Percentiles rank a stretch among this genome's conserved stretches.
Conservation (phyloP, 768 basidiomycete species). For the Trametes cingulata region DNA sequence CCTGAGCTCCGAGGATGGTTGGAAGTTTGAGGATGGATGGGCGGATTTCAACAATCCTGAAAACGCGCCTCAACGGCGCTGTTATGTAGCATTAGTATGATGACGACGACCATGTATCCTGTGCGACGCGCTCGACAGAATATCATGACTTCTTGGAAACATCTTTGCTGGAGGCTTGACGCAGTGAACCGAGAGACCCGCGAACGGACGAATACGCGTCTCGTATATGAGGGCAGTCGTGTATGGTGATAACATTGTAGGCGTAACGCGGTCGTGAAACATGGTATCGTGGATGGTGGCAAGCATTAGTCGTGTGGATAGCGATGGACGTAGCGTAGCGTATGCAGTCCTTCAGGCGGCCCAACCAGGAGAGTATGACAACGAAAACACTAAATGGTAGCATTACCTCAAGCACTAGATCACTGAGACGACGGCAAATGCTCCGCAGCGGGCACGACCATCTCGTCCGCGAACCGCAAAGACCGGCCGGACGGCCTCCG, state of each 20-base stretch:
- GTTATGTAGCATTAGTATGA: slow-evolving; percentile 7
- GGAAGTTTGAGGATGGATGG: slow-evolving; percentile 14
- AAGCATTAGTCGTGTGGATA: too few species aligned
- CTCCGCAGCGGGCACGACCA: slow-evolving; percentile 31
- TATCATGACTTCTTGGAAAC: slow-evolving; percentile 1
- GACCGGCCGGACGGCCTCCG: slow-evolving; percentile 12
- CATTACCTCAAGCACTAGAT: background rate
- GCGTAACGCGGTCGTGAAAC: too few species aligned
- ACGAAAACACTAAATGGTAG: background rate
- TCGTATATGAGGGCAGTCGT: background rate
- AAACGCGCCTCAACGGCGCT: slow-evolving; percentile 28
- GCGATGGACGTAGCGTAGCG: too few species aligned
- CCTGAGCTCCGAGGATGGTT: slow-evolving; percentile 1
- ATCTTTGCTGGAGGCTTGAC: background rate
- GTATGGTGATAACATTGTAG: background rate
- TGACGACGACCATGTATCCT: slow-evolving; percentile 13
- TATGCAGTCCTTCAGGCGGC: too few species aligned
- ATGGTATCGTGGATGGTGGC: too few species aligned
- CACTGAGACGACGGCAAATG: background rate
- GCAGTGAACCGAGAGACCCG: too few species aligned
- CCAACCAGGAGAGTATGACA: too few species aligned
- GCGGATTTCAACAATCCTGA: slow-evolving; percentile 83
- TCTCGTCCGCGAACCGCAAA: slow-evolving; percentile 34
- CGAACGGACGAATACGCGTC: too few species aligned
- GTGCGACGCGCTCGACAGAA: slow-evolving; percentile 1